Percentiles rank a stretch among this genome's conserved stretches.
phyloP scores from a whole-genome alignment of 2,329 filamentous ascomycete genomes.

The Epicoccum sorghinum region DNA sequence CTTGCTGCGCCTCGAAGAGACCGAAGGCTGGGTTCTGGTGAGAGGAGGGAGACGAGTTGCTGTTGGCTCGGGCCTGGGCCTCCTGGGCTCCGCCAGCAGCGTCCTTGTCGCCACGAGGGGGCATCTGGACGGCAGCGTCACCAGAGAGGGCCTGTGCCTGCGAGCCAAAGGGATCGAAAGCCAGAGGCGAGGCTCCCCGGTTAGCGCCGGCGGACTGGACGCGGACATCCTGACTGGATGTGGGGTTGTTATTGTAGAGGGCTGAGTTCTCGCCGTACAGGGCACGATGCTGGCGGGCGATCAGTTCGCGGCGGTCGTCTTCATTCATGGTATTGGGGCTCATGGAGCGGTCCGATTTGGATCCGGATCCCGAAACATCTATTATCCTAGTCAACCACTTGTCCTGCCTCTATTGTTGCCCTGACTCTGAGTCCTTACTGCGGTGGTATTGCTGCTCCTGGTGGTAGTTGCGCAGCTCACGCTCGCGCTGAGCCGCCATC shows the following conservation, averaged over 20 bases:
- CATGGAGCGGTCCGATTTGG: slow-evolving; percentile 85
- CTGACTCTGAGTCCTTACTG: slow-evolving; percentile 87
- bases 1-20: slow-evolving; percentile 65
- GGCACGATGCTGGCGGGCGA: slow-evolving; percentile 92
- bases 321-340: slow-evolving; percentile 89
- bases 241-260: slow-evolving; percentile 71
- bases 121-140: slow-evolving; percentile 61
- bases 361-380: slow-evolving; percentile 71
- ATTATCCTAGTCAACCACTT: slow-evolving; percentile 63
- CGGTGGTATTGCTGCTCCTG: slow-evolving; percentile 99
- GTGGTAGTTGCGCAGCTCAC: slow-evolving; percentile 98
- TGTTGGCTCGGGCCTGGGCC: slow-evolving; percentile 77
- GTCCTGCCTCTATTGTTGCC: slow-evolving; percentile 62
- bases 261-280: slow-evolving; percentile 79
- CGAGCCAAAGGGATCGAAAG: slow-evolving; percentile 72
- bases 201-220: slow-evolving; percentile 65
- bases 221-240: slow-evolving; percentile 69
- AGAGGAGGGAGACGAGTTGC: slow-evolving; percentile 81
- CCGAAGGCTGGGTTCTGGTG: slow-evolving; percentile 60
- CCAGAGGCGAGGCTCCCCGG: slow-evolving; percentile 77
- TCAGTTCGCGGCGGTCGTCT: slow-evolving; percentile 93
- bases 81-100: slow-evolving; percentile 58
- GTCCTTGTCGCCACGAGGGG: slow-evolving; percentile 52
- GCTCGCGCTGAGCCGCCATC: slow-evolving; percentile 98
- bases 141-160: slow-evolving; percentile 55